Percentiles rank a stretch among this genome's conserved stretches.
Conservation (phyloP, 106 monocot genomes). For the Amphibolis antarctica region DNA sequence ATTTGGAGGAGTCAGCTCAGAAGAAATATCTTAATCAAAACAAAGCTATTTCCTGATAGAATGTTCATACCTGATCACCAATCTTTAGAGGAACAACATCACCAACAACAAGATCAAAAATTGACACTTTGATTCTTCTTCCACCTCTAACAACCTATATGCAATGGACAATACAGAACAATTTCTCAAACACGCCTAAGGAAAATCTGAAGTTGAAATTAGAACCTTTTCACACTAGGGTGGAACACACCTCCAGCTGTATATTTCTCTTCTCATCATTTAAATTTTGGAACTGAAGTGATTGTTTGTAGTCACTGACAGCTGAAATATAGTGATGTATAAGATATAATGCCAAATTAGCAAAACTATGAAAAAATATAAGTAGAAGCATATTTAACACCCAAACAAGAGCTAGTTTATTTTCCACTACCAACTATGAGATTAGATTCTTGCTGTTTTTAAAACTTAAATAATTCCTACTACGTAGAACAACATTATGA, state of each 20-base stretch:
- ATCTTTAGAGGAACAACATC: slow-evolving; percentile 38
- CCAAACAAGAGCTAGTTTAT: no score
- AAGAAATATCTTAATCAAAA: neutral
- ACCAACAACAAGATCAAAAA: slow-evolving; percentile 42
- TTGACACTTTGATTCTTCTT: slow-evolving; percentile 21
- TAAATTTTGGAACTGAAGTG: slow-evolving; percentile 26
- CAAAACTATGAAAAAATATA: no score
- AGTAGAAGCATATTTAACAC: no score
- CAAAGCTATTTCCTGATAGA: neutral
- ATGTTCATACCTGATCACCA: slow-evolving; percentile 44
- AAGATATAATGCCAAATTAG: neutral
- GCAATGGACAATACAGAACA: neutral
- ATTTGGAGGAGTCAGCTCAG: neutral
- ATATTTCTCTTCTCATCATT: slow-evolving; percentile 17
- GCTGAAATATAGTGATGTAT: slow-evolving; percentile 20
- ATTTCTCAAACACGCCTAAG: neutral
- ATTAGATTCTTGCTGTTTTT: no score
- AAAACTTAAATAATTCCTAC: no score
- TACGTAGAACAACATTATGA: no score
- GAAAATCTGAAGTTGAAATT: neutral
- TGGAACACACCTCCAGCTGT: slow-evolving; percentile 32
- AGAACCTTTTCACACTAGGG: neutral
- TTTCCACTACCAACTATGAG: no score
- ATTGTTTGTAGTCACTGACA: slow-evolving; percentile 38
- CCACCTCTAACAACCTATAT: slow-evolving; percentile 31